These are phyloP conservation scores for Calycina herbarum DNA, from an alignment of 2,329 filamentous ascomycete genomes.

Conservation along the genomic window DNA sequence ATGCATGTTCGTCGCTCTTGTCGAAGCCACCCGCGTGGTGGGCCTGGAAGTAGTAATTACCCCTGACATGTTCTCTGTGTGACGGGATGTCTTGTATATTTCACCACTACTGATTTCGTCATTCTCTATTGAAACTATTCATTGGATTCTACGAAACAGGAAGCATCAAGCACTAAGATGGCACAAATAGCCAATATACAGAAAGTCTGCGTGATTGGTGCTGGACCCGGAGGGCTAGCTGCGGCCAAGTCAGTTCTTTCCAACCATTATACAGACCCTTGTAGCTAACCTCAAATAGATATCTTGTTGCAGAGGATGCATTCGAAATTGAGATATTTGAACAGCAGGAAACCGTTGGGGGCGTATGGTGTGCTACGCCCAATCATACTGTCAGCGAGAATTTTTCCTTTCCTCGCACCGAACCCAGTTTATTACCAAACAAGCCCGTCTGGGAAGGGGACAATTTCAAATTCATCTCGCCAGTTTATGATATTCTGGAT, in stretches of 20 bases:
- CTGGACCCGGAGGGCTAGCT: not conserved
- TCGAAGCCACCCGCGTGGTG: not conserved
- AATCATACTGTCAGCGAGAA: not conserved
- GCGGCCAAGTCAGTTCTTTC: not conserved
- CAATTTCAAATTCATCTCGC: slow-evolving; percentile 1
- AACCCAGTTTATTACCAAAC: not conserved
- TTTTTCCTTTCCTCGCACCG: not conserved
- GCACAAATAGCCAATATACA: not conserved
- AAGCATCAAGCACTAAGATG: not conserved
- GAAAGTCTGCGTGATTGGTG: slow-evolving; percentile 1
- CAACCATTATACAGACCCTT: not conserved
- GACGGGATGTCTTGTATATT: not conserved
- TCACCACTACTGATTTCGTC: not conserved
- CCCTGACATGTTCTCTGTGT: not conserved
- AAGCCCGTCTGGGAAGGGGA: not conserved
- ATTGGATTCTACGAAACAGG: not conserved
- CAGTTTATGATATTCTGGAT: slow-evolving; percentile 5
- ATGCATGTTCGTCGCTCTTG: not conserved
- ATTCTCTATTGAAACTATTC: not conserved
- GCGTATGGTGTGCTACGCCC: slow-evolving; percentile 6
- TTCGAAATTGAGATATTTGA: not conserved
- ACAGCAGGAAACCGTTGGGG: not conserved
- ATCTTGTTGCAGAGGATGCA: slow-evolving; percentile 1
- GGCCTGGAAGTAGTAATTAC: not conserved
- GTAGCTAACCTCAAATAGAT: not conserved